Evolutionary conservation across 2,329 filamentous ascomycete species (phyloP), one percentile per base, ranked within the genome.

Genomic region (Phialocephala sp.): DNA sequence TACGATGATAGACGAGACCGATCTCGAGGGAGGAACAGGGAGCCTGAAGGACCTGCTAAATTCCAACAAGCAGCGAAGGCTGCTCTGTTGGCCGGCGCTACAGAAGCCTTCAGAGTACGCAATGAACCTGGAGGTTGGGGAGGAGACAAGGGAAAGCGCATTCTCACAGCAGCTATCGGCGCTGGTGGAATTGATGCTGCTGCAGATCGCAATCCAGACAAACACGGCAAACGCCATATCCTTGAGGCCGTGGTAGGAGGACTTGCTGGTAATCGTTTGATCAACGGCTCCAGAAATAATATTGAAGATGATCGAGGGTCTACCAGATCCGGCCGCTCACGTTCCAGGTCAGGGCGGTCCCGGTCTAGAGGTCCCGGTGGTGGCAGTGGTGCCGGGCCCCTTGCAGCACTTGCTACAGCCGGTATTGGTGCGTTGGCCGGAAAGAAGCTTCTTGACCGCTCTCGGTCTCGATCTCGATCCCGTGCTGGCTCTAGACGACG

Each of bases 51-150:
- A 78, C 79, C 81, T 41, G 84, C 81, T 72, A 91, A 91, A 72
- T 86, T 92, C 56, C 89, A 93, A 71, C 93, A 97, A 79, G 93
- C 93, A 39, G 92, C 94, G 76, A 94, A 95, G 82, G 94, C 94
- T 39, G 95, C 94, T 22, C 83, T 97, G 45, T 86, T 97, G 56
- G 94, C 94, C 36, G 94, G 93, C 73, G 94, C 94, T 47, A 91
- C 93, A 62, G 94, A 97, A 79, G 94, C 94, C 50, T 97, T 97
- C 84, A 90, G 92, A 68, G 89, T 93, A 64, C 89, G 94, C 76
- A 97, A 94, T 74, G 91, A 95, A 68, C 91, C 93, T 2, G 94
- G 94, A 62, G 87, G 90, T 52, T 97, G 94, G 93, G 91, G 89
- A 69, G 94, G 94, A 43, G 91, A 92, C 69, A 97, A 97, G 80